These are phyloP conservation scores for Gossypium sturtianum DNA, from an alignment of 345 rosid species.

Conservation along the genomic window DNA sequence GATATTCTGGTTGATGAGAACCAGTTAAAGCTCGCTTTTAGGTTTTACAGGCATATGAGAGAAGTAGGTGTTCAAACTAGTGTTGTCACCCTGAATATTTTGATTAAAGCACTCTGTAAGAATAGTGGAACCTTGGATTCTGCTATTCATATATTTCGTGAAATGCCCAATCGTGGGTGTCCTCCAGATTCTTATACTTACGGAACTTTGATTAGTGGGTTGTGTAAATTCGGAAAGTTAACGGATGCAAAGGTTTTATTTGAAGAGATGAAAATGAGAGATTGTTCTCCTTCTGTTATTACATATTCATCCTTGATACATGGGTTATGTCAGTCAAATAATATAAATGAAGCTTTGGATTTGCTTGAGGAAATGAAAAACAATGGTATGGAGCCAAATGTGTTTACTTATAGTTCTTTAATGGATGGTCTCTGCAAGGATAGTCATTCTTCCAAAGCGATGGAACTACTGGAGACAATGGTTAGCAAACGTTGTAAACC, in stretches of 20 bases:
- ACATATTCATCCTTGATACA: constrained; percentile 73
- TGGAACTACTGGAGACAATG: constrained; percentile 63
- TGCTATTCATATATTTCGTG: constrained; percentile 64
- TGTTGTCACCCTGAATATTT: constrained; percentile 69
- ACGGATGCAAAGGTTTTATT: constrained; percentile 66
- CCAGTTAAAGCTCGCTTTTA: constrained; percentile 53
- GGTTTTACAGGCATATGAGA: constrained; percentile 68
- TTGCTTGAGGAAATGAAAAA: constrained; percentile 58
- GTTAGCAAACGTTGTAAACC: constrained; percentile 48
- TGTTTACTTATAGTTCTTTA: constrained; percentile 70
- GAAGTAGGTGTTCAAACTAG: constrained; percentile 50
- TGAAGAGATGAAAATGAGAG: constrained; percentile 64
- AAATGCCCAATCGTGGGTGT: constrained; percentile 72
- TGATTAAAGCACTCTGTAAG: constrained; percentile 85
- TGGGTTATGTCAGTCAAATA: constrained; percentile 60
- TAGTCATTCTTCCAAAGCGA: constrained; percentile 51
- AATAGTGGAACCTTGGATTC: constrained; percentile 54
- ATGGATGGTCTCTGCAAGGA: constrained; percentile 86
- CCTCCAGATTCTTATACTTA: constrained; percentile 78
- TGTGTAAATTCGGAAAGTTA: constrained; percentile 60
- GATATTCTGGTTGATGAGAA: constrained; percentile 77
- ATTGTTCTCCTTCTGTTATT: constrained; percentile 72
- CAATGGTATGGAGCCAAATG: constrained; percentile 75
- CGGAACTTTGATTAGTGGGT: constrained; percentile 84
- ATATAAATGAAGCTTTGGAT: constrained; percentile 54